Percentiles rank a stretch among this genome's conserved stretches.
phyloP scores from a whole-genome alignment of 441 rosid genomes.

The Biscutella laevigata region DNA sequence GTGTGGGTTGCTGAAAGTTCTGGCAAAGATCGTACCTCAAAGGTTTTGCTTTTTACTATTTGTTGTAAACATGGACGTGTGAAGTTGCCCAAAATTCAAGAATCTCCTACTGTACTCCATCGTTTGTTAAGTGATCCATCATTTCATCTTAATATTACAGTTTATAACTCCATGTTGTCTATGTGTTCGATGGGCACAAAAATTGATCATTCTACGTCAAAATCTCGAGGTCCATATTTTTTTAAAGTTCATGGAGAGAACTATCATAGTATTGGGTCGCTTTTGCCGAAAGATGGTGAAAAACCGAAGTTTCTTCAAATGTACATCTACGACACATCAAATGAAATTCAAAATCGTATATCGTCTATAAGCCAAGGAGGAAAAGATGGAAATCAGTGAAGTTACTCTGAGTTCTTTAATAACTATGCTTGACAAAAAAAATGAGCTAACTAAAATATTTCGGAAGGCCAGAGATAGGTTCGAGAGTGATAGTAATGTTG shows the following conservation, averaged over 20 bases:
- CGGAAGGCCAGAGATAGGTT: background rate
- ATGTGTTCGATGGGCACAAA: background rate
- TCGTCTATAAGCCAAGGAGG: no score
- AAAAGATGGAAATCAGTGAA: no score
- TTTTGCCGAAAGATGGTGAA: background rate
- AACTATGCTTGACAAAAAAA: background rate
- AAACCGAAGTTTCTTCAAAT: background rate
- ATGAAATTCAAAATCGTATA: background rate
- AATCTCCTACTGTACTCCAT: no score
- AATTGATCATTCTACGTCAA: background rate
- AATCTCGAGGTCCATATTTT: background rate
- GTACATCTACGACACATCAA: background rate
- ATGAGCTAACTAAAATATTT: background rate
- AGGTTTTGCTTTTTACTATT: no score
- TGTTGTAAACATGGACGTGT: no score
- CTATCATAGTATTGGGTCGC: background rate
- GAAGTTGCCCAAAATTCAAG: no score
- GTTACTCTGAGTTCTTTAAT: no score
- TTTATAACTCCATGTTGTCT: background rate
- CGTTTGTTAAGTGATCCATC: no score
- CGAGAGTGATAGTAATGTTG: background rate
- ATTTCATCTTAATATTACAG: no score
- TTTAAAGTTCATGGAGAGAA: background rate
- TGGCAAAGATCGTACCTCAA: no score
- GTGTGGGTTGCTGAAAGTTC: no score